A percentile compares a stretch with the other conserved stretches of the same genome.
phyloP scores from a whole-genome alignment of 257 asterid genomes.

The Lycium barbarum region DNA sequence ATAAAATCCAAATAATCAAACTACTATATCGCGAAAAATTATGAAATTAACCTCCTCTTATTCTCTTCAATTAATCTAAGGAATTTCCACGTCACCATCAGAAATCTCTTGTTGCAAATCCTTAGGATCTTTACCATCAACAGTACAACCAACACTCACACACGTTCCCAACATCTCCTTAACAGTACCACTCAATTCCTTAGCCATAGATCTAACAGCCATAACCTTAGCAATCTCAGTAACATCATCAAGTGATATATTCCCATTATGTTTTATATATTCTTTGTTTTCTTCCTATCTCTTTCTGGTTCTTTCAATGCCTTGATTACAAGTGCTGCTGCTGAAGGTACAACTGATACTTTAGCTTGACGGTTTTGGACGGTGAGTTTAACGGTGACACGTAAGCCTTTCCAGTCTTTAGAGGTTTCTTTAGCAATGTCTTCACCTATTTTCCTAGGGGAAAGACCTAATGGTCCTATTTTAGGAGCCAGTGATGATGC shows the following conservation, averaged over 20 bases:
- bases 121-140: conserved; percentile 77
- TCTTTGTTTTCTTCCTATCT: conserved; percentile 55
- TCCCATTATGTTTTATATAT: conserved; percentile 49
- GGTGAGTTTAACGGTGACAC: conserved; percentile 69
- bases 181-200: conserved; percentile 67
- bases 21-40: conserved; percentile 17
- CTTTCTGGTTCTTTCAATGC: conserved; percentile 81
- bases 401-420: conserved; percentile 78
- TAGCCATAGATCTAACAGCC: conserved; percentile 71
- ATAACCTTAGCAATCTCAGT: conserved; percentile 69
- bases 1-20: background rate
- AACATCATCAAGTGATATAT: conserved; percentile 65
- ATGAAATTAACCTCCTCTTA: conserved; percentile 31
- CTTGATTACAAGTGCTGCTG: conserved; percentile 75
- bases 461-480: conserved; percentile 78
- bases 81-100: conserved; percentile 68
- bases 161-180: conserved; percentile 84
- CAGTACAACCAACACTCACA: conserved; percentile 82
- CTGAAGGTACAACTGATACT: conserved; percentile 74
- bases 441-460: conserved; percentile 75
- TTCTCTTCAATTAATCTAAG: conserved; percentile 37
- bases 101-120: conserved; percentile 74
- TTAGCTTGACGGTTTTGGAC: conserved; percentile 77
- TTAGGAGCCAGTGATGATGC: conserved; percentile 80
- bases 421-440: conserved; percentile 78